Evolutionary conservation across 2,329 filamentous ascomycete genomes (phyloP), one percentile per base, ranked within the genome.

Genomic region (Allantophomopsis cytisporea): DNA sequence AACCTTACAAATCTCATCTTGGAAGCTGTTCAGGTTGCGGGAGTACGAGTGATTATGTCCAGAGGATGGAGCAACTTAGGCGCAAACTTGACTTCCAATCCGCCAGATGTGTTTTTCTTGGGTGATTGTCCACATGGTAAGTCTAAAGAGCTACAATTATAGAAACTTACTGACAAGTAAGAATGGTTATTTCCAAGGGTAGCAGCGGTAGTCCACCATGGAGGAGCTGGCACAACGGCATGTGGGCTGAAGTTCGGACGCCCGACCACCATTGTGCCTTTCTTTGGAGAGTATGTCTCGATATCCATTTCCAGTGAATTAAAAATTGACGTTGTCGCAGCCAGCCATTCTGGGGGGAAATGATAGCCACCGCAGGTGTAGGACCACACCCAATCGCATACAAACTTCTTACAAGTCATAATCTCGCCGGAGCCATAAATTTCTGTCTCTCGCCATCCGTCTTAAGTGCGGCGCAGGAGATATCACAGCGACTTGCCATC

Each of bases 31-130:
- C 60, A 63, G 36, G 62, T 67, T 4, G 68, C 76, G 0, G 80
- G 80, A 0, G 69, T 81, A 15, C 68, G 85, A 38, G 84, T 83
- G 1, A 61, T 93, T 1, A 77, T 93, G 1, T 87, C 83, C 0
- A 85, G 87, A 52, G 85, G 85, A 13, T 91, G 85, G 85, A 83
- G 84, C 35, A 83, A 83, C 1, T 65, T 91, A 7, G 85, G 83
- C 17, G 16, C 31, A 15, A 79, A 73, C 0, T 79, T 83, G 47
- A 12, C 5, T 63, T 75, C 31, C 55, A 84, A n/a, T 83, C 83
- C 0, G 73, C 10, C 84, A 1, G 73, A 75, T 4, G 74, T 89
- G 1, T 83, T 82, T 53, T 83, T 89, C 73, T 66, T 91, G 31
- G 83, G 81, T 8, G 89, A 87, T 50, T 75, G 76, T 38, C 84